Base-by-base conservation (phyloP, 1,284 basidiomycete genomes). In the Tilletia walkeri region DNA sequence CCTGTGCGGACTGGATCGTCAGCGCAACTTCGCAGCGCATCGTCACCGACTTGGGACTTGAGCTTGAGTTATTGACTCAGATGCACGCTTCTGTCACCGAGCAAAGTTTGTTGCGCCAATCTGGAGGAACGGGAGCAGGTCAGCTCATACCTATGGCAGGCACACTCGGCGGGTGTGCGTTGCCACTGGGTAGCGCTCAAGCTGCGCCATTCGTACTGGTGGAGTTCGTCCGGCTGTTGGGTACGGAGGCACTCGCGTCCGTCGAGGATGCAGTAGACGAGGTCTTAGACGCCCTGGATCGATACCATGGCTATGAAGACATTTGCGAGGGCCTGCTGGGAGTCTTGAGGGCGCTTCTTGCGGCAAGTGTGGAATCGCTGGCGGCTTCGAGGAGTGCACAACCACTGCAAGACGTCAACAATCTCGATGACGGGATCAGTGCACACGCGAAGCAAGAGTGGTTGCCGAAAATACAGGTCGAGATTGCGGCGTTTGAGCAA, bases 211-310 rank as follows among this genome's bases (percentile, higher is more conserved):
- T 80, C 54, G 81, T 83, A n/a, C 70, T 83, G 30, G 78, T 82
- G 16, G 78, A 82, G 65, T 75, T 82, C 67, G 77, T 83, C 41
- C 71, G 78, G 0, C 71, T 81, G 54, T 74, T 83, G 1, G 82
- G 82, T 12, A 69, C 73, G 2, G 78, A 81, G 45, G 77, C 76
- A 10, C 66, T 83, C 12, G 78, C 78, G 3, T 75, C 77, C 68
- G 78, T 83, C 3, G 77, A 83, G 49, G 82, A 83, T 70, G 78
- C 81, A 18, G 75, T 83, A 18, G 82, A 83, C 65, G 82, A 83
- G 69, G 74, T 83, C 5, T 63, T 83, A 2, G 78, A 82, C 49
- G 81, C 81, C 0, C 63, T 83, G 16, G 82, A 83, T 68, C 73
- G 78, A 1, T 82, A 80, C 59, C 81, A 83, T 65, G 72, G 73